Conservation (phyloP, 768 basidiomycete genomes). For the Crepidotus variabilis region DNA sequence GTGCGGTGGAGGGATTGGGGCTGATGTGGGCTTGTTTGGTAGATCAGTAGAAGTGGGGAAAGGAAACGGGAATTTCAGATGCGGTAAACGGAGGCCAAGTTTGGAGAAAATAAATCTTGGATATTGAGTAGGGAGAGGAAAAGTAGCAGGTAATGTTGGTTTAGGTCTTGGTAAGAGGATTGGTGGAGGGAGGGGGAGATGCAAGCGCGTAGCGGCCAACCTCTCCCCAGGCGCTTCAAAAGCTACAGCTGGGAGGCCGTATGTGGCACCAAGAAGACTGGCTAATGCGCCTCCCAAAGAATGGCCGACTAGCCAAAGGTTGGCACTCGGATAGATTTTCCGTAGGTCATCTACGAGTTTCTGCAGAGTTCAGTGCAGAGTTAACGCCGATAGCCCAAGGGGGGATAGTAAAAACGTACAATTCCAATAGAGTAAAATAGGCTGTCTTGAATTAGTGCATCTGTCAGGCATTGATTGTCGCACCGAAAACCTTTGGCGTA, state of each 20-base stretch:
- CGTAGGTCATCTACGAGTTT: slow-evolving; percentile 86
- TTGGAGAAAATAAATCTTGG: slow-evolving; percentile 2
- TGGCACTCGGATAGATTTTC: slow-evolving; percentile 74
- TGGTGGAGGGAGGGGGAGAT: slow-evolving; percentile 65
- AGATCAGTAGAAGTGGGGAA: slow-evolving; percentile 48
- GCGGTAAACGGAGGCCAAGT: slow-evolving; percentile 4
- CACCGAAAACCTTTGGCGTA: slow-evolving; percentile 70
- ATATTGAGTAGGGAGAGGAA: neutral
- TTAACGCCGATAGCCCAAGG: neutral
- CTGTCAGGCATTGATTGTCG: slow-evolving; percentile 75
- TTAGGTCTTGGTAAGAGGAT: slow-evolving; percentile 39
- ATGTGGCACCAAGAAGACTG: slow-evolving; percentile 85
- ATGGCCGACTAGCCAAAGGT: slow-evolving; percentile 88
- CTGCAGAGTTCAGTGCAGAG: slow-evolving; percentile 32
- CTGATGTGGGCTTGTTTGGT: slow-evolving; percentile 6
- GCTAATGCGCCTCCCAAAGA: slow-evolving; percentile 90
- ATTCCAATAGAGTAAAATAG: slow-evolving; percentile 91
- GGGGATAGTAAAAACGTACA: slow-evolving; percentile 38
- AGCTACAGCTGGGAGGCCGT: slow-evolving; percentile 85
- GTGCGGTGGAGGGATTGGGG: slow-evolving; percentile 10
- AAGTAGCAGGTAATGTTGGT: slow-evolving; percentile 3
- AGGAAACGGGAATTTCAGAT: slow-evolving; percentile 40
- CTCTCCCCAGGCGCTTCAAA: slow-evolving; percentile 85
- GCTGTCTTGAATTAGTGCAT: slow-evolving; percentile 82
- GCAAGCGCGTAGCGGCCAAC: slow-evolving; percentile 73